A percentile compares a stretch with the other conserved stretches of the same genome.
Conservation (phyloP, 139 green algal genomes). For the Ettlia oleoabundans region DNA sequence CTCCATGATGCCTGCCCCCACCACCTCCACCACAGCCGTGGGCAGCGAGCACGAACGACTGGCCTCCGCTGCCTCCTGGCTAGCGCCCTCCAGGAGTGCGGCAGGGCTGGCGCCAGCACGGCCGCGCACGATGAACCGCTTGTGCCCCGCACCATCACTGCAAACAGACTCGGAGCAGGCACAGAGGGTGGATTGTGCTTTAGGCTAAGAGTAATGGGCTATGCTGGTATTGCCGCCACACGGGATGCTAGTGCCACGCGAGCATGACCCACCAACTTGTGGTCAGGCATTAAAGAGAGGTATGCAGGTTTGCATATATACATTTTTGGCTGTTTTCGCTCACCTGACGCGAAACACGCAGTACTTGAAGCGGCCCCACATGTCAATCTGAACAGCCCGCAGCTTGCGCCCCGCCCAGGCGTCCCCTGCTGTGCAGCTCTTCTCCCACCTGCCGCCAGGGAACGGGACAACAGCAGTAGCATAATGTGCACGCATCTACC, state of each 20-base stretch:
- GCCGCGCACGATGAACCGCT: constrained; percentile 21
- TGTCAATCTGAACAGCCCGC: constrained; percentile 21
- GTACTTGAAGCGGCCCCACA: constrained; percentile 36
- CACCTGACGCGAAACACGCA: constrained; percentile 37
- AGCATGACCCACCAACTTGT: no score
- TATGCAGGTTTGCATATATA: no score
- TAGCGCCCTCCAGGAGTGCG: not conserved
- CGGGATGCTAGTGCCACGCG: no score
- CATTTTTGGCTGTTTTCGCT: no score
- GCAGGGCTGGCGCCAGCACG: constrained; percentile 20
- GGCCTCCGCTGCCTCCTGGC: not conserved
- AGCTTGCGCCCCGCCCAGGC: constrained; percentile 27
- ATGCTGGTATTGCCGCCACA: not conserved
- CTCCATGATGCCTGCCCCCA: constrained; percentile 36
- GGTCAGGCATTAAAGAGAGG: no score
- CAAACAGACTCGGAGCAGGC: not conserved
- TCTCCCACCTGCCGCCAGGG: no score
- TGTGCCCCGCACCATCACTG: constrained; percentile 14
- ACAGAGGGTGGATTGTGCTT: not conserved
- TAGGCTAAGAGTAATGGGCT: not conserved
- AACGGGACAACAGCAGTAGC: no score
- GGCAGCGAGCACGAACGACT: not conserved
- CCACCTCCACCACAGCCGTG: not conserved
- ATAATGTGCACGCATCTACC: no score
- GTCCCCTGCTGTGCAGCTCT: not conserved